These are phyloP conservation scores for Backusella circina DNA, from an alignment of 192 early-diverging fungal species.

Conservation along the genomic window DNA sequence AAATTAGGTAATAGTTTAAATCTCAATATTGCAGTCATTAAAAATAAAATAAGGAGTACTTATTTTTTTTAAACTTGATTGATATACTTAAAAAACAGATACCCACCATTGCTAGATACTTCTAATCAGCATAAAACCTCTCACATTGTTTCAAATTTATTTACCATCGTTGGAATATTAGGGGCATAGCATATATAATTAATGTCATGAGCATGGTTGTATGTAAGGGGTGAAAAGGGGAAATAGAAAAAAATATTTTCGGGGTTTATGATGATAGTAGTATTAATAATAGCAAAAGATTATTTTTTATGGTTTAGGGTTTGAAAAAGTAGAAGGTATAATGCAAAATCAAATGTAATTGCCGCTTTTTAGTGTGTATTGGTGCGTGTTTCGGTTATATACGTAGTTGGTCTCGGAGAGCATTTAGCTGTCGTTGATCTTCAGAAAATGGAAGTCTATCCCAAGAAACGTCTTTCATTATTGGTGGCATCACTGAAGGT, in stretches of 20 bases:
- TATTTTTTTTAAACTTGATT: not conserved
- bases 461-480: slow-evolving; percentile 22
- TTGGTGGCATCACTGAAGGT: not conserved
- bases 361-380: not conserved
- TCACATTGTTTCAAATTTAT: not conserved
- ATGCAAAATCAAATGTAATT: not conserved
- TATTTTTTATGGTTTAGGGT: not conserved
- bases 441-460: slow-evolving; percentile 25
- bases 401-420: slow-evolving; percentile 12
- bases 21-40: not conserved
- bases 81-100: not conserved
- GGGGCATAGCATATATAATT: not conserved
- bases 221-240: not conserved
- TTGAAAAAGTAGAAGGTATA: not conserved
- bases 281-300: not conserved
- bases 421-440: slow-evolving; percentile 31
- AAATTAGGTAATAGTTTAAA: not conserved
- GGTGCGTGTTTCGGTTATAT: slow-evolving; percentile 8
- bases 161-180: not conserved
- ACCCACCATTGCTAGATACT: not conserved
- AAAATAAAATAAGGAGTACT: not conserved
- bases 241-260: not conserved
- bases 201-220: not conserved
- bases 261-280: not conserved
- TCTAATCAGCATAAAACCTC: not conserved